Evolutionary conservation across 306 rosid species (phyloP).

Genomic region (Dalbergia cultrata): DNA sequence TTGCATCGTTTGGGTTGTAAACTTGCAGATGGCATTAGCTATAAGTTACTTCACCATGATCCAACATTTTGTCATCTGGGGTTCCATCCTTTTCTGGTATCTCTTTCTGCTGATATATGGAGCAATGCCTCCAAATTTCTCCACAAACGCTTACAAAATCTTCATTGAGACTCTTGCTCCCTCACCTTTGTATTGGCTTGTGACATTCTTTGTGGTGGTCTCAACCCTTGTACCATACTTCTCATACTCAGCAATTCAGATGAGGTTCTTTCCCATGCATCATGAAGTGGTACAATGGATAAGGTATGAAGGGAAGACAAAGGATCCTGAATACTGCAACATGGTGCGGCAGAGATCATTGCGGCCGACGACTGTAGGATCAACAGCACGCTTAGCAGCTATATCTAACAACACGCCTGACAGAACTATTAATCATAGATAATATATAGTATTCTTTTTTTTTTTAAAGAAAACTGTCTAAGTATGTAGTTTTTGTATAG

Average conservation of each 20-base stretch:
- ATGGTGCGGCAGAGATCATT: not conserved
- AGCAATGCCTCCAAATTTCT: not conserved
- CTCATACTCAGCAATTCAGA: slow-evolving; percentile 33
- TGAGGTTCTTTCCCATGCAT: slow-evolving; percentile 21
- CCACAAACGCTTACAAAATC: slow-evolving; percentile 10
- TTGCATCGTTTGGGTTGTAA: slow-evolving; percentile 90
- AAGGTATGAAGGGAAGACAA: slow-evolving; percentile 16
- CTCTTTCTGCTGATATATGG: slow-evolving; percentile 40
- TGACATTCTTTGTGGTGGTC: slow-evolving; percentile 38
- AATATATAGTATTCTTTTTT: not conserved
- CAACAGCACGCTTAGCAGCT: not conserved
- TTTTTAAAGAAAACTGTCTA: not conserved
- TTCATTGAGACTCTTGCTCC: slow-evolving; percentile 34
- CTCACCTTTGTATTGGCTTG: slow-evolving; percentile 33
- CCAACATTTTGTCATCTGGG: slow-evolving; percentile 31
- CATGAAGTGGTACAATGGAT: slow-evolving; percentile 37
- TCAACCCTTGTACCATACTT: slow-evolving; percentile 31
- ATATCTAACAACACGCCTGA: not conserved
- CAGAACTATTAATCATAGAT: not conserved
- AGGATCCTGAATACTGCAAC: slow-evolving; percentile 26
- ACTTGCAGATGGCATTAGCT: slow-evolving; percentile 76
- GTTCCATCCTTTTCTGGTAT: slow-evolving; percentile 30
- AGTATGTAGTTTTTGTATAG: slow-evolving; percentile 25
- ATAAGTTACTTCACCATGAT: slow-evolving; percentile 37
- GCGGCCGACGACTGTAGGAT: not conserved